These are phyloP conservation scores for Pythium phragmiticola DNA, from an alignment of 352 stramenopile species.

Conservation along the genomic window DNA sequence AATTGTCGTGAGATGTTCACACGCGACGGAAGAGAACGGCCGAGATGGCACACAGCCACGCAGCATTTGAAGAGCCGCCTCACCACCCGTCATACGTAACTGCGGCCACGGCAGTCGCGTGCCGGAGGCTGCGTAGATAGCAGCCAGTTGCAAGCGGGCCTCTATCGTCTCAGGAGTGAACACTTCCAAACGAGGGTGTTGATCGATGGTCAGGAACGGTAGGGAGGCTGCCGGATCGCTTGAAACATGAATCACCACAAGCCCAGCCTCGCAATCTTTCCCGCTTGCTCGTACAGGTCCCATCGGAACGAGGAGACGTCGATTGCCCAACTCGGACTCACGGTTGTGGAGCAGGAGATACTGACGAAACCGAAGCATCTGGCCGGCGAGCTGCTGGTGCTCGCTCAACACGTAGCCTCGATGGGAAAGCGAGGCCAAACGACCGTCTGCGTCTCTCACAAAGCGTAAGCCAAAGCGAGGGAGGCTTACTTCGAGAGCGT, in stretches of 20 bases:
- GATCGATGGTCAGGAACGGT: conserved; percentile 14
- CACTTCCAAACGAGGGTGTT: conserved; percentile 32
- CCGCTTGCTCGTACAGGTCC: background rate
- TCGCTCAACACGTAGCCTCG: conserved; percentile 14
- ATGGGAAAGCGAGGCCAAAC: conserved; percentile 37
- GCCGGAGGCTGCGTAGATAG: conserved; percentile 34
- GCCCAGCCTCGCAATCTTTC: background rate
- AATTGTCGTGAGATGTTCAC: conserved; percentile 7
- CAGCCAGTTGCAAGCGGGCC: conserved; percentile 39
- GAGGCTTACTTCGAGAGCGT: conserved; percentile 36
- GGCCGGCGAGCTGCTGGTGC: background rate
- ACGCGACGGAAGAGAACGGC: conserved; percentile 25
- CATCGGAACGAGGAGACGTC: conserved; percentile 1
- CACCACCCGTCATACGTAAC: conserved; percentile 45
- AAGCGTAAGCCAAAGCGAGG: conserved; percentile 47
- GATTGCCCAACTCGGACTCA: background rate
- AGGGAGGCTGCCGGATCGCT: conserved; percentile 6
- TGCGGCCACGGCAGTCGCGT: conserved; percentile 30
- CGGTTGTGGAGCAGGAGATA: conserved; percentile 17
- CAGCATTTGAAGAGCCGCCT: conserved; percentile 43
- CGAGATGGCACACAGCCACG: conserved; percentile 37
- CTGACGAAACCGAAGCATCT: conserved; percentile 13
- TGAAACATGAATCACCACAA: conserved; percentile 27
- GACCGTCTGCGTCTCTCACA: conserved; percentile 14
- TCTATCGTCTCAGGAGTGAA: conserved; percentile 41